Percentiles rank a stretch among this genome's conserved stretches.
Conservation (phyloP, 306 rosid genomes). For the Comarum palustre region DNA sequence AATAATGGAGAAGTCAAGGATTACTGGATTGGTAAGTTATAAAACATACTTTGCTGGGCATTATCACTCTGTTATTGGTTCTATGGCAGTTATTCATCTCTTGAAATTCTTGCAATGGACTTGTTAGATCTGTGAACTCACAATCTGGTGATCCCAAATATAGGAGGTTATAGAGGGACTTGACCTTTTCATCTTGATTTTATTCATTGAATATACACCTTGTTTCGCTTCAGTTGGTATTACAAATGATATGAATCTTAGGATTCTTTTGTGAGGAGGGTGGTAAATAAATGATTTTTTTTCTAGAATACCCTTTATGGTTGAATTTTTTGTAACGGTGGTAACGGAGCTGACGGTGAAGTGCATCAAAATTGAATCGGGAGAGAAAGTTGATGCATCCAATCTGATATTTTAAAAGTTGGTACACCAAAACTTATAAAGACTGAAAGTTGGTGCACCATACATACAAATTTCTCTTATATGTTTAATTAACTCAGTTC, state of each 20-base stretch:
- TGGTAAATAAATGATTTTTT: no score
- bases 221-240: background rate
- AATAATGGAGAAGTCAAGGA: slow-evolving; percentile 76
- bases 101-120: slow-evolving; percentile 19
- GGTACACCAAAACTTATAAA: no score
- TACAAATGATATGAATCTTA: background rate
- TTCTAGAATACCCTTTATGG: no score
- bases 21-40: slow-evolving; percentile 79
- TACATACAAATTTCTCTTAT: no score
- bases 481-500: background rate
- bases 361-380: no score
- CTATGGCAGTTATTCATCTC: background rate
- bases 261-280: background rate
- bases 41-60: slow-evolving; percentile 1
- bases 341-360: no score
- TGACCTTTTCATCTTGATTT: slow-evolving; percentile 7
- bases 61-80: background rate
- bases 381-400: no score
- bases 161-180: slow-evolving; percentile 91
- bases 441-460: no score
- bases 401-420: no score
- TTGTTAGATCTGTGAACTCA: slow-evolving; percentile 1
- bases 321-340: no score
- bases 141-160: slow-evolving; percentile 13
- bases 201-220: background rate